A percentile compares a stretch with the other conserved stretches of the same genome.
Evolutionary conservation across 371 early-diverging fungal species (phyloP).

Genomic region (Saksenaea vasiformis): DNA sequence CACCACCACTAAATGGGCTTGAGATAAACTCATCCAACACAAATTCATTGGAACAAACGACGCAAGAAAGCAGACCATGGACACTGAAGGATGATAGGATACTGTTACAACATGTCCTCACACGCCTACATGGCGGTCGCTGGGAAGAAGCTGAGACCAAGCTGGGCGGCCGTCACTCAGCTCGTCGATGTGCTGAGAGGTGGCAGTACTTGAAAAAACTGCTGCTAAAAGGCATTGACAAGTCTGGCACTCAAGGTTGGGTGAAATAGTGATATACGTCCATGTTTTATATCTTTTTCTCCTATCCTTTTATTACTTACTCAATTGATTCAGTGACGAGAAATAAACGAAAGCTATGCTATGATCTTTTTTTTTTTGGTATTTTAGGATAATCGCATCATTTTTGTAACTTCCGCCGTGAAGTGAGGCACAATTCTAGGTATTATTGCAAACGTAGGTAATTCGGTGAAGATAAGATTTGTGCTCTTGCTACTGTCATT

Average conservation of each 20-base stretch:
- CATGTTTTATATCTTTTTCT: background rate
- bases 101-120: constrained; percentile 9
- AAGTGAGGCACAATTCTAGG: constrained; percentile 14
- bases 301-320: background rate
- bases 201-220: constrained; percentile 10
- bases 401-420: constrained; percentile 6
- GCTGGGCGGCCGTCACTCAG: constrained; percentile 9
- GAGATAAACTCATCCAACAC: background rate
- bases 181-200: constrained; percentile 13
- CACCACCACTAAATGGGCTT: background rate
- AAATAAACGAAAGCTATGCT: background rate
- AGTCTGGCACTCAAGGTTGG: constrained; percentile 2
- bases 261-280: background rate
- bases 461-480: background rate
- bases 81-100: constrained; percentile 9
- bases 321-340: background rate
- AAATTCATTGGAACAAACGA: background rate
- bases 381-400: constrained; percentile 10
- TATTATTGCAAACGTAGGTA: constrained; percentile 8
- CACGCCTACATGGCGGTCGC: constrained; percentile 6
- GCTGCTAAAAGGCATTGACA: constrained; percentile 8
- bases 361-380: background rate
- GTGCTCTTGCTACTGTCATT: constrained; percentile 11
- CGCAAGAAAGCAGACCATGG: constrained; percentile 2
- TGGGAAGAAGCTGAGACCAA: constrained; percentile 11